Conservation (phyloP, 768 basidiomycete genomes). For the Suillus fuscotomentosus region DNA sequence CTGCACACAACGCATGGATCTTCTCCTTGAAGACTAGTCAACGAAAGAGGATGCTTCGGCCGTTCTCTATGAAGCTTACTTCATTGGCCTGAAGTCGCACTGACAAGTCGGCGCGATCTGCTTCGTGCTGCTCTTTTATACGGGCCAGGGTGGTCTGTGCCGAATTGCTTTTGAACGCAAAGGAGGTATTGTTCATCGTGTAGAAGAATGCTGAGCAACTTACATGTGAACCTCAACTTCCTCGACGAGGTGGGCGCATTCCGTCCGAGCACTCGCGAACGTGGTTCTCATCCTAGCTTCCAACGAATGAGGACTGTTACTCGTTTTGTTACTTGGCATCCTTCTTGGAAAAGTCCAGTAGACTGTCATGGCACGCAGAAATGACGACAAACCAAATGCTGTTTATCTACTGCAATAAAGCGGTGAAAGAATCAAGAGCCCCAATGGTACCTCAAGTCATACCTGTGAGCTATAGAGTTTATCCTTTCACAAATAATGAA, state of each 20-base stretch:
- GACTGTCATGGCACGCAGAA: background rate
- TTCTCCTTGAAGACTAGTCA: conserved; percentile 19
- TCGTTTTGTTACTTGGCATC: background rate
- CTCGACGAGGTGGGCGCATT: conserved; percentile 9
- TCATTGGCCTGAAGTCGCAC: background rate
- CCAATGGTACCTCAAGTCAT: background rate
- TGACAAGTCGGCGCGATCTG: conserved; percentile 5
- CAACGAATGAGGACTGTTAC: conserved; percentile 10
- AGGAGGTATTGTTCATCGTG: background rate
- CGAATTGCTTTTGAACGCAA: conserved; percentile 17
- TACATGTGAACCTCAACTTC: conserved; percentile 31
- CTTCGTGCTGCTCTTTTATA: conserved; percentile 22
- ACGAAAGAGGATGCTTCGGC: background rate
- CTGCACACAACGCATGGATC: conserved; percentile 22
- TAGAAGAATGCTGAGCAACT: conserved; percentile 8
- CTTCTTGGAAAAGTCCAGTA: background rate
- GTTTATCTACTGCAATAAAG: background rate
- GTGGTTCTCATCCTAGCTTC: conserved; percentile 16
- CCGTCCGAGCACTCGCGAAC: conserved; percentile 16
- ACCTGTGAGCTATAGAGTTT: background rate
- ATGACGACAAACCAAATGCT: background rate
- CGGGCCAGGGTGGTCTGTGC: conserved; percentile 18
- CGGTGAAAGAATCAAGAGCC: background rate
- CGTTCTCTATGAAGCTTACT: background rate
- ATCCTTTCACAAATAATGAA: background rate